These are phyloP conservation scores for Astrothelium macrocarpum DNA, from an alignment of 495 filamentous ascomycete genomes.

Conservation along the genomic window DNA sequence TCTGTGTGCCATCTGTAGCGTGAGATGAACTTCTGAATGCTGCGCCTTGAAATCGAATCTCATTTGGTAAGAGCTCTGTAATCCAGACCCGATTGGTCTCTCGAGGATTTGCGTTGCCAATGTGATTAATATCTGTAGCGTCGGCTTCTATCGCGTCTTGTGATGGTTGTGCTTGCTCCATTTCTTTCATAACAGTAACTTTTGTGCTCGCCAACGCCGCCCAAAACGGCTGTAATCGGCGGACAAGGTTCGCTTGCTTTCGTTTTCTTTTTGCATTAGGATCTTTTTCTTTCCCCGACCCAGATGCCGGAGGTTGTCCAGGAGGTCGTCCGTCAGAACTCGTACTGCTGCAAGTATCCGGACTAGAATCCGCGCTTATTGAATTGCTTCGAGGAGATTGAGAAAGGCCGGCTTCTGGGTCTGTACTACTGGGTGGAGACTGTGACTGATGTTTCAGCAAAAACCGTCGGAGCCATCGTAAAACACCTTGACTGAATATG, in stretches of 20 bases:
- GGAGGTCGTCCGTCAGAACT: constrained; percentile 44
- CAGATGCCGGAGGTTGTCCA: constrained; percentile 36
- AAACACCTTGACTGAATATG: constrained; percentile 73
- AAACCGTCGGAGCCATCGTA: constrained; percentile 34
- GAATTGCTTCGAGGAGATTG: constrained; percentile 17
- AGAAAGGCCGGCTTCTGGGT: constrained; percentile 28
- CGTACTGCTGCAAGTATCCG: constrained; percentile 40
- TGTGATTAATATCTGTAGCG: constrained; percentile 67
- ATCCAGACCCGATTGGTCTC: constrained; percentile 80
- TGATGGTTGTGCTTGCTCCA: constrained; percentile 71
- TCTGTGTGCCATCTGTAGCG: constrained; percentile 3
- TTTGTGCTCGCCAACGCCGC: constrained; percentile 89
- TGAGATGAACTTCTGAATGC: neutral
- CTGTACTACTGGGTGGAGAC: constrained; percentile 25
- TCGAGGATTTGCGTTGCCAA: constrained; percentile 67
- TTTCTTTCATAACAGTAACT: constrained; percentile 86
- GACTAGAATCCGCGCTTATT: constrained; percentile 24
- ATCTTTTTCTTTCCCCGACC: constrained; percentile 47
- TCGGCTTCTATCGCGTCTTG: constrained; percentile 63
- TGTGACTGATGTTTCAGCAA: constrained; percentile 19
- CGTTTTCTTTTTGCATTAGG: constrained; percentile 68
- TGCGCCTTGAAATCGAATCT: constrained; percentile 56
- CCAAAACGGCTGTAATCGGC: constrained; percentile 88
- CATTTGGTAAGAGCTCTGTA: constrained; percentile 68
- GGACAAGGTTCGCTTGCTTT: constrained; percentile 79